phyloP scores from a whole-genome alignment of 164 flowering plant species.

The Pachysandra terminalis region DNA sequence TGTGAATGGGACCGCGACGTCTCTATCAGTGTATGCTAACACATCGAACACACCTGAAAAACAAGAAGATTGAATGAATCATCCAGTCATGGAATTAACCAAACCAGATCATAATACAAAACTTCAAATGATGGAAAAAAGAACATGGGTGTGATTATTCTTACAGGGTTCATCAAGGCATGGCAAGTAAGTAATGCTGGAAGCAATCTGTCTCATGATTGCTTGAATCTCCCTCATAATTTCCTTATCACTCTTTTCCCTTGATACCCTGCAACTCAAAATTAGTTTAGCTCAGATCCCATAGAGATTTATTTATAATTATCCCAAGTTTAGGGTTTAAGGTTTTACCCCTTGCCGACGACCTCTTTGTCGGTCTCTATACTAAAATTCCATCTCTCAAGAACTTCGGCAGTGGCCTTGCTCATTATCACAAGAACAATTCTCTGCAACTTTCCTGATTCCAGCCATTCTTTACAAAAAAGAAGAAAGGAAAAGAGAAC shows the following conservation, averaged over 20 bases:
- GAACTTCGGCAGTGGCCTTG: constrained; percentile 71
- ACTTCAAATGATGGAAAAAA: no score
- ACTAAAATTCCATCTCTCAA: constrained; percentile 74
- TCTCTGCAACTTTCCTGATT: constrained; percentile 83
- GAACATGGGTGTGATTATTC: background rate
- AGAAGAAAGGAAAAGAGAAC: background rate
- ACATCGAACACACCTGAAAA: constrained; percentile 91
- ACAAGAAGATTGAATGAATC: background rate
- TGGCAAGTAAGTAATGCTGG: constrained; percentile 78
- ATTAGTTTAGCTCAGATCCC: no score
- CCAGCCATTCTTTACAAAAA: constrained; percentile 76
- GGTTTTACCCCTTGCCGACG: constrained; percentile 71
- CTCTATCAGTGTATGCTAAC: constrained; percentile 86
- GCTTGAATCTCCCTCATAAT: constrained; percentile 97
- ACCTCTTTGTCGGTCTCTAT: constrained; percentile 88
- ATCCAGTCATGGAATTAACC: background rate
- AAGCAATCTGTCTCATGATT: constrained; percentile 95
- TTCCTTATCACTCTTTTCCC: no score
- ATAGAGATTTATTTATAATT: no score
- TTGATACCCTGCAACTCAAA: no score
- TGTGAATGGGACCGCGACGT: constrained; percentile 60
- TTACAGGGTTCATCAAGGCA: constrained; percentile 95
- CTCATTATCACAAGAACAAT: constrained; percentile 93
- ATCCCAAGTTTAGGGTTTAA: background rate
- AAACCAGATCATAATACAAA: no score